A percentile compares a stretch with the other conserved stretches of the same genome.
Conservation (phyloP, 306 rosid genomes). For the Medicago arabica region DNA sequence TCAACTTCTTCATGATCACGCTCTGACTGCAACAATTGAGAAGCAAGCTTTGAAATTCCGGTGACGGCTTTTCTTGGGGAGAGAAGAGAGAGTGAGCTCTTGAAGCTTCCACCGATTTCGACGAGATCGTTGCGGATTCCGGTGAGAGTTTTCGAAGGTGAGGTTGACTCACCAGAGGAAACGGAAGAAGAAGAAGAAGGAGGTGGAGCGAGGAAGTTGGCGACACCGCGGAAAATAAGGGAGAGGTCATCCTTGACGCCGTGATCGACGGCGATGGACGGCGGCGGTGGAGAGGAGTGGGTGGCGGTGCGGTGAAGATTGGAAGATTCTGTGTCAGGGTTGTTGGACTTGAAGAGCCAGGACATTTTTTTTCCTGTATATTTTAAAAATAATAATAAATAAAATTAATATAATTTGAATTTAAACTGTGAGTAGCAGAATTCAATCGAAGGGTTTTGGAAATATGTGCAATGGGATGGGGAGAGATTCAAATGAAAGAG, state of each 20-base stretch:
- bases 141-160: slow-evolving; percentile 47
- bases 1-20: slow-evolving; percentile 38
- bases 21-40: slow-evolving; percentile 61
- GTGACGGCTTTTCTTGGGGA: slow-evolving; percentile 75
- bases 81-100: slow-evolving; percentile 69
- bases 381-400: background rate
- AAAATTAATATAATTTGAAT: slow-evolving; percentile 9
- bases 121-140: slow-evolving; percentile 90
- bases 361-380: slow-evolving; percentile 53
- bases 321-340: slow-evolving; percentile 39
- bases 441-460: too few relatives aligned
- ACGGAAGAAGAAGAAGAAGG: slow-evolving; percentile 49
- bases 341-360: slow-evolving; percentile 75
- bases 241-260: slow-evolving; percentile 66
- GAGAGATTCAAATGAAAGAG: too few relatives aligned
- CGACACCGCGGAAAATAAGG: slow-evolving; percentile 75
- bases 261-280: slow-evolving; percentile 42
- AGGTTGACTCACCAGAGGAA: slow-evolving; percentile 37
- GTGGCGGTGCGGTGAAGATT: slow-evolving; percentile 30
- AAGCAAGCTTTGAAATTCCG: slow-evolving; percentile 77
- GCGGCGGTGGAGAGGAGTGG: slow-evolving; percentile 36
- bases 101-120: slow-evolving; percentile 89
- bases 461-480: too few relatives aligned
- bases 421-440: background rate
- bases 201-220: slow-evolving; percentile 86